Percentiles rank a stretch among this genome's conserved stretches.
These are phyloP conservation scores for Vitis cinerea DNA, from an alignment of 164 flowering plant genomes.

Conservation along the genomic window DNA sequence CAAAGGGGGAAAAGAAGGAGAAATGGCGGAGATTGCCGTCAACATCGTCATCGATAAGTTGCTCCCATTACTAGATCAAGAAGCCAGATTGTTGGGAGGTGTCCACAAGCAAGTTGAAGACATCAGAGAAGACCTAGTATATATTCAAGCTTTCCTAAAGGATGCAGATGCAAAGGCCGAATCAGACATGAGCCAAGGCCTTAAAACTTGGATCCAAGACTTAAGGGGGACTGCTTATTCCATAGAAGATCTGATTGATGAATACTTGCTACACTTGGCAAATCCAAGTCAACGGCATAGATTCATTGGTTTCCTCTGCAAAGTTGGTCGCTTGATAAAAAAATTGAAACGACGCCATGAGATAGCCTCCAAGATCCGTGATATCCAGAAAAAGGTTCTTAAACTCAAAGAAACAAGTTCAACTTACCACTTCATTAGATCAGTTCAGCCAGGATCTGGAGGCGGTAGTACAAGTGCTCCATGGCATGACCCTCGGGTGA, in stretches of 20 bases:
- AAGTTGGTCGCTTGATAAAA: not conserved
- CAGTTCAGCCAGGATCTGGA: not conserved
- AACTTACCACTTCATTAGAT: not conserved
- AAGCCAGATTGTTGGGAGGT: too few relatives aligned
- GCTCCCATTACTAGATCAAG: too few relatives aligned
- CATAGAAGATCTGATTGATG: conserved; percentile 18
- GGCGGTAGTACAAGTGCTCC: not conserved
- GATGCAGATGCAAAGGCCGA: conserved; percentile 8
- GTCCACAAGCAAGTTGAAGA: too few relatives aligned
- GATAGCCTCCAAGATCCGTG: conserved; percentile 3
- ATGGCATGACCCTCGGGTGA: conserved; percentile 5
- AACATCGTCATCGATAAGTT: too few relatives aligned
- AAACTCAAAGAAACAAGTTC: not conserved
- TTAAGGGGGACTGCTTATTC: conserved; percentile 1
- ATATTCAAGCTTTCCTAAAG: conserved; percentile 9
- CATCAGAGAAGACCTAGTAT: conserved; percentile 3
- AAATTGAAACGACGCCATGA: not conserved
- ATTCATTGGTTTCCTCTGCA: not conserved
- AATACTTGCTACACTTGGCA: not conserved
- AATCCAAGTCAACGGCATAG: not conserved
- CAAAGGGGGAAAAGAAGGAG: too few relatives aligned
- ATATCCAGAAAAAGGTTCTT: not conserved
- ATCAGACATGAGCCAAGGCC: not conserved
- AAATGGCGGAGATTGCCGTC: too few relatives aligned
- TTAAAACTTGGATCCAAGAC: conserved; percentile 13